Evolutionary conservation across 2,329 filamentous ascomycete species (phyloP), one percentile per base, ranked within the genome.

Genomic region (Purpureocillium lavendulum): DNA sequence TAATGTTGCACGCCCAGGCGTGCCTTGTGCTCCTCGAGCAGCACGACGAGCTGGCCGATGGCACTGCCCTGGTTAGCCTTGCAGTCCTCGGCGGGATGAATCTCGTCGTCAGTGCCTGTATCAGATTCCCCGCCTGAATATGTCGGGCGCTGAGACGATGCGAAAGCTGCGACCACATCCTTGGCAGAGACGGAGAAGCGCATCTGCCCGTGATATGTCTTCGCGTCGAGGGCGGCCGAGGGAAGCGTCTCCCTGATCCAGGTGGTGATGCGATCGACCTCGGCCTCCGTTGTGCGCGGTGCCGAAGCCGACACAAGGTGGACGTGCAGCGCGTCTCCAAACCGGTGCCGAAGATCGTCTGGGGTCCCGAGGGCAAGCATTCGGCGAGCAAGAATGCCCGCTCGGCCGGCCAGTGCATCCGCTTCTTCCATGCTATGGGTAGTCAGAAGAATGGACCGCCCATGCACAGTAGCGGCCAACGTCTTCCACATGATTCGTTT

Each of bases 401-500:
- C 87, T 2, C 87, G 75, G 24, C 79, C 80, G 0, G 89, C 89
- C 3, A 97, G 70, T 1, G 88, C 88, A 53, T 94, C 87, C 1
- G 89, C 90, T 62, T 96, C 90, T 58, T 96, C 89, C 88, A 96
- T 95, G 36, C 79, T 86, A 59, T 97, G 90, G 0, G 90, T 96
- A 0, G 90, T 96, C 14, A 97, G 73, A 2, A 97, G 70, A 13
- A 96, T 77, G 0, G 82, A 85, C n/a, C 89, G 76, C 0, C 87
- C 87, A 0, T 79, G 75, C 0, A 83, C 80, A 4, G 89, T 80
- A 2, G 79, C 73, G 4, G 77, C 76, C 1, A 96, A 70, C 0
- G 88, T 94, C 41, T 78, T 78, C 90, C 90, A 96, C 85, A 97
- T 94, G 48, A 94, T 75, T 32, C 90, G 77, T 60, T 96, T 96